Percentiles rank a stretch among this genome's conserved stretches.
phyloP scores from a whole-genome alignment of 352 stramenopile species.

The Blastocystis sp. region DNA sequence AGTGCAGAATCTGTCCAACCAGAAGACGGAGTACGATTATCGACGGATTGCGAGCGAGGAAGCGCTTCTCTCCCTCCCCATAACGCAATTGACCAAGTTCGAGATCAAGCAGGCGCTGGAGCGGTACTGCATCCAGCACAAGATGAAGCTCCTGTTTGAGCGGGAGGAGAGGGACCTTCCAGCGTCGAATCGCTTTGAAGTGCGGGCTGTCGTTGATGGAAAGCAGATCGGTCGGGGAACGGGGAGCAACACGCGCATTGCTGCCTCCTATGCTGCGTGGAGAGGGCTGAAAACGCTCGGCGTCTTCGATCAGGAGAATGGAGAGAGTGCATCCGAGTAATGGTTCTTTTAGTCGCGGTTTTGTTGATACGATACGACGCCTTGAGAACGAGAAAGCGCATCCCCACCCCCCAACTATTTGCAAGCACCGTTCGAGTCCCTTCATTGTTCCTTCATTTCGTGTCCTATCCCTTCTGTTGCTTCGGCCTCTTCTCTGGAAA shows the following conservation, averaged over 20 bases:
- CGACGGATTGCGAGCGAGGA: neutral
- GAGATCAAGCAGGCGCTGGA: conserved; percentile 37
- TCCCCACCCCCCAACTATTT: neutral
- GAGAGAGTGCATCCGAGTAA: conserved; percentile 4
- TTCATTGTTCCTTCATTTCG: conserved; percentile 12
- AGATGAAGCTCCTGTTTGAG: conserved; percentile 36
- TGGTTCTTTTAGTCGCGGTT: neutral
- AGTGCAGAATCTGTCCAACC: neutral
- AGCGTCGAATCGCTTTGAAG: neutral
- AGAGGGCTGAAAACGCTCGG: conserved; percentile 23
- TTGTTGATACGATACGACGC: conserved; percentile 19
- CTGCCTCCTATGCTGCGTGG: conserved; percentile 31
- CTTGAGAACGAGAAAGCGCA: neutral
- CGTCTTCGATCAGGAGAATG: neutral
- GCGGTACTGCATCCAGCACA: conserved; percentile 6
- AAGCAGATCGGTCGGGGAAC: neutral
- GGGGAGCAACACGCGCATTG: conserved; percentile 19
- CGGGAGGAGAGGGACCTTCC: neutral
- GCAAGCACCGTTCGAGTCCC: neutral
- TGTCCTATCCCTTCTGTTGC: neutral
- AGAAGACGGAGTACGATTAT: conserved; percentile 4
- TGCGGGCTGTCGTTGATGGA: conserved; percentile 16
- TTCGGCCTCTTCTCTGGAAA: neutral
- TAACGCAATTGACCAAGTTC: conserved; percentile 13
- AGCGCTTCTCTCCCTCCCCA: neutral